These are phyloP conservation scores for Beauveria sp. DNA, from an alignment of 2,329 filamentous ascomycete species.

Conservation along the genomic window DNA sequence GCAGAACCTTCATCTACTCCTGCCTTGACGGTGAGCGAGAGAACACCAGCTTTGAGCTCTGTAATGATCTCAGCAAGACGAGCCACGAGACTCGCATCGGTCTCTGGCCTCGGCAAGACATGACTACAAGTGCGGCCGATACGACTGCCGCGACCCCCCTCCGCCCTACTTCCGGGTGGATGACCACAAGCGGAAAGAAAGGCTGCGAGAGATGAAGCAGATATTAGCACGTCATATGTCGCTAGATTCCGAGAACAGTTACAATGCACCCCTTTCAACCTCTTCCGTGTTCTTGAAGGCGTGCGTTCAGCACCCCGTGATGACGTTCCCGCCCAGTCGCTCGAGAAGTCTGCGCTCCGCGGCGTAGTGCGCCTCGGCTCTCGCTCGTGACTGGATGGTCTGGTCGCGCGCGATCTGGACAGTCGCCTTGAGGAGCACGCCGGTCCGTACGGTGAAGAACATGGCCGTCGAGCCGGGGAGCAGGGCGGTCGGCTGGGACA, in stretches of 20 bases:
- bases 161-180: too few relatives aligned
- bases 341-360: neutral
- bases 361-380: too few relatives aligned
- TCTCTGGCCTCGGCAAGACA: neutral
- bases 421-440: too few relatives aligned
- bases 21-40: neutral
- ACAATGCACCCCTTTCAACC: neutral
- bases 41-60: neutral
- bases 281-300: neutral
- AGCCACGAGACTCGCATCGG: neutral
- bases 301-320: neutral
- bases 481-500: too few relatives aligned
- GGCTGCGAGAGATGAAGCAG: too few relatives aligned
- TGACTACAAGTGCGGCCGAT: neutral
- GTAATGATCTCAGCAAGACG: neutral
- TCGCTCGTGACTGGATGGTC: too few relatives aligned
- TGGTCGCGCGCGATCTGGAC: too few relatives aligned
- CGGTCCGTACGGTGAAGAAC: too few relatives aligned
- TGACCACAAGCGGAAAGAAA: too few relatives aligned
- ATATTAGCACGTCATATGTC: too few relatives aligned
- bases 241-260: neutral
- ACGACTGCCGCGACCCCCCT: neutral
- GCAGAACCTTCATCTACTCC: neutral
- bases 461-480: too few relatives aligned
- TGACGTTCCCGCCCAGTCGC: neutral